Evolutionary conservation across 2,329 filamentous ascomycete genomes (phyloP), one percentile per base, ranked within the genome.

Genomic region (Sordariomycetes sp.): DNA sequence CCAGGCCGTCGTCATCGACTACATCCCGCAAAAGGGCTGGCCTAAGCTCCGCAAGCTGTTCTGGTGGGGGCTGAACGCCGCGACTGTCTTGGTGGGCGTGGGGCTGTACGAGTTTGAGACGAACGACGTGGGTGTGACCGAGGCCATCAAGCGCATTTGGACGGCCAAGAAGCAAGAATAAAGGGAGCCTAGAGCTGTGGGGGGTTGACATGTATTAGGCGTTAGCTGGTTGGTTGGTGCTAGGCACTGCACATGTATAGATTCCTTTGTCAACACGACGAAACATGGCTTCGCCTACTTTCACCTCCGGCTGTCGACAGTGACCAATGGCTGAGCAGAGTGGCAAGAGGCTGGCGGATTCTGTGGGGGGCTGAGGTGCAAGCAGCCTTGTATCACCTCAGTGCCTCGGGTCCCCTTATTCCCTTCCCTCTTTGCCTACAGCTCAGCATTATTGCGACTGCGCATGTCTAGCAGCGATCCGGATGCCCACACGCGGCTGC

Each of bases 31-130:
- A 44, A 71, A 72, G 54, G 71, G 77, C 49, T 71, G 83, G 46
- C 85, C 87, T 33, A 75, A 71, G 45, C 61, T 75, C 40, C 75
- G 76, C 56, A 79, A 75, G 53, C 35, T 67, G n/a, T 70, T 79
- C 55, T 75, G 73, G 59, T 96, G 87, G 87, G 66, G 70, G 24
- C 75, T 96, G 42, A 87, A 88, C 52, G 63, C 70, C 30, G 79
- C 75, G 39, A 95, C 93, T 9, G 68, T 90, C 38, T 66, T 86
- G 34, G 85, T 88, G 42, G 87, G 84, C 33, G 72, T 94, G 45
- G 88, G 88, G 38, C 72, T 96, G 52, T 98, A 98, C 65, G 90
- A 96, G 63, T 96, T 96, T 51, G 92, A 98, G 79, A 98, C 92
- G 21, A 96, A 95, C 55, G 92, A 98, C 48, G 86, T 98, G 34